Evolutionary conservation across 108 stramenopile genomes (phyloP), one percentile per base, ranked within the genome.

Genomic region (Skeletonema tropicum): DNA sequence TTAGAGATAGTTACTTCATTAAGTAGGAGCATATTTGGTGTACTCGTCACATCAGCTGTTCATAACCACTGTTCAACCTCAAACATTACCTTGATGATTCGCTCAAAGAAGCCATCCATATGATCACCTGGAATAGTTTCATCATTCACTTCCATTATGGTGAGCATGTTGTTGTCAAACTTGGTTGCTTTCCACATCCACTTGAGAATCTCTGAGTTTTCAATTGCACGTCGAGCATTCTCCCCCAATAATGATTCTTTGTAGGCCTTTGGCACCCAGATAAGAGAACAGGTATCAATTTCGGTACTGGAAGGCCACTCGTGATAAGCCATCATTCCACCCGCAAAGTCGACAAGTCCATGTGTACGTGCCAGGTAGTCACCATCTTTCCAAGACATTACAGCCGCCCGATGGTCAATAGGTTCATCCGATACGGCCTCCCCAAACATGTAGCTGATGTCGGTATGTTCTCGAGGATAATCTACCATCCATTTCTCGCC

Each of bases 401-500:
- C 57, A 58, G 57, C 57, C 26, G 15, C 57, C 10, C 10, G 11
- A 29, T n/a, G 14, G 11, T 29, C 57, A 58, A n/a, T 57, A 57
- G 3, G 6, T 25, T 58, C 57, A 10, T 11, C 57, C 13, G 25
- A 0, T 10, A 8, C 10, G 15, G 1, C 1, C 13, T 8, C 2
- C 1, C 23, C 9, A 29, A 58, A 58, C 2, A 2, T n/a, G 11
- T n/a, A 2, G 11, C 3, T 1, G 6, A 61, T 29, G 14, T 36
- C 32, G 1, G 60, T 26, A 5, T 1, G 3, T 6, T 61, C 60
- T 32, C 36, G 30, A 36, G 60, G 60, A 35, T 1, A 61, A 9
- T 61, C 60, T 17, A 61, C 60, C 60, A 61, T 36, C 60, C 60
- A 61, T 30, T 61, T 61, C n/a, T 61, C 60, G 13, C 30, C 60